Conservation (phyloP, 2,329 filamentous ascomycete species). For the Penicillium sp. region DNA sequence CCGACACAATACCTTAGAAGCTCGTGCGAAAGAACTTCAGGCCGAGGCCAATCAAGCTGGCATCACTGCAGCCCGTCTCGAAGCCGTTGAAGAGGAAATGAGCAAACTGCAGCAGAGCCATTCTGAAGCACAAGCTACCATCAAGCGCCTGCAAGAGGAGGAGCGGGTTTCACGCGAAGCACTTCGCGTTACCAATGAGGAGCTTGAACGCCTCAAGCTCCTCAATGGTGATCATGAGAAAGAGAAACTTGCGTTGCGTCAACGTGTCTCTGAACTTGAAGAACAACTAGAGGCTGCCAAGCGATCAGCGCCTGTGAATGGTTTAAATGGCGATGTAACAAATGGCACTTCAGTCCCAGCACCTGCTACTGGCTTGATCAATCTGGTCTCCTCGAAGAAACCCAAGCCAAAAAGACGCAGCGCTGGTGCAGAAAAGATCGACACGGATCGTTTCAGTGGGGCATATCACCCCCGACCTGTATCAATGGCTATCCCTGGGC, state of each 20-base stretch:
- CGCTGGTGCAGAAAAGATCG: conserved; percentile 76
- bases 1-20: conserved; percentile 82
- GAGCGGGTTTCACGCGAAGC: conserved; percentile 80
- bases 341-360: conserved; percentile 57
- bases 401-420: conserved; percentile 76
- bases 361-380: conserved; percentile 74
- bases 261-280: conserved; percentile 83
- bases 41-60: conserved; percentile 96
- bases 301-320: conserved; percentile 66
- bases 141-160: conserved; percentile 92
- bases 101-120: conserved; percentile 81
- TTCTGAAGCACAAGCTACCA: conserved; percentile 81
- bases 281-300: conserved; percentile 88
- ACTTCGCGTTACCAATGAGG: conserved; percentile 68
- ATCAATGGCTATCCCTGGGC: conserved; percentile 74
- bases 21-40: conserved; percentile 86
- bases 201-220: conserved; percentile 73
- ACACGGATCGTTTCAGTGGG: conserved; percentile 82
- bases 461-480: conserved; percentile 92
- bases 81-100: conserved; percentile 94
- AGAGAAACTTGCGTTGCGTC: conserved; percentile 77
- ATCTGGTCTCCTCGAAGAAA: conserved; percentile 94
- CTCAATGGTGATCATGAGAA: conserved; percentile 70
- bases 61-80: conserved; percentile 83
- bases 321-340: conserved; percentile 51